These are phyloP conservation scores for Suhomyces vadensis DNA, from an alignment of 805 yeast genomes.

Conservation along the genomic window DNA sequence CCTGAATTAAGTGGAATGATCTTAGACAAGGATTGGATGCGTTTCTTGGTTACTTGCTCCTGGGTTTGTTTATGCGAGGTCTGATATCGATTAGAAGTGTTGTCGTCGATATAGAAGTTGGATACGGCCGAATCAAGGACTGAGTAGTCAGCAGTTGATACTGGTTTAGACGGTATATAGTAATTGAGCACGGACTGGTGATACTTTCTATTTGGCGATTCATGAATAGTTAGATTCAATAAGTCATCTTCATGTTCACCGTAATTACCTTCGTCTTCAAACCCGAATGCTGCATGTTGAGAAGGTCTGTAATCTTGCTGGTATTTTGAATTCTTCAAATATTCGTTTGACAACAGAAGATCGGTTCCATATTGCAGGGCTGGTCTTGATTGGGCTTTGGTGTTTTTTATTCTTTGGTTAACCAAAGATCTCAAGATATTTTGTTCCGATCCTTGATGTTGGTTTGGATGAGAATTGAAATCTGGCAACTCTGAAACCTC, in stretches of 20 bases:
- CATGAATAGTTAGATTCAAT: constrained; percentile 3
- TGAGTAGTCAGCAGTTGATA: constrained; percentile 30
- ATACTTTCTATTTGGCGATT: constrained; percentile 26
- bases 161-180: constrained; percentile 21
- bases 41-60: constrained; percentile 6
- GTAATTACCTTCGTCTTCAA: too few species aligned
- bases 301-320: constrained; percentile 38
- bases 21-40: constrained; percentile 7
- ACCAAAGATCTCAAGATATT: not conserved
- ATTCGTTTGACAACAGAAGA: constrained; percentile 20
- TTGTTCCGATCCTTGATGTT: not conserved
- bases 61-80: constrained; percentile 13
- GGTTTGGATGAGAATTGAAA: not conserved
- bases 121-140: constrained; percentile 25
- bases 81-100: constrained; percentile 10
- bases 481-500: constrained; percentile 4
- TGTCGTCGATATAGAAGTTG: constrained; percentile 12
- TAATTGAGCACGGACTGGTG: constrained; percentile 13
- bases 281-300: too few species aligned
- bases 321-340: constrained; percentile 21
- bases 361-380: constrained; percentile 39
- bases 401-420: not conserved
- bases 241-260: constrained; percentile 1
- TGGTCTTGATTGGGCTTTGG: too few species aligned
- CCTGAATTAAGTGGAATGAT: constrained; percentile 24